phyloP scores from a whole-genome alignment of 1,139 yeast genomes.

The Saccharomyces hybrid region DNA sequence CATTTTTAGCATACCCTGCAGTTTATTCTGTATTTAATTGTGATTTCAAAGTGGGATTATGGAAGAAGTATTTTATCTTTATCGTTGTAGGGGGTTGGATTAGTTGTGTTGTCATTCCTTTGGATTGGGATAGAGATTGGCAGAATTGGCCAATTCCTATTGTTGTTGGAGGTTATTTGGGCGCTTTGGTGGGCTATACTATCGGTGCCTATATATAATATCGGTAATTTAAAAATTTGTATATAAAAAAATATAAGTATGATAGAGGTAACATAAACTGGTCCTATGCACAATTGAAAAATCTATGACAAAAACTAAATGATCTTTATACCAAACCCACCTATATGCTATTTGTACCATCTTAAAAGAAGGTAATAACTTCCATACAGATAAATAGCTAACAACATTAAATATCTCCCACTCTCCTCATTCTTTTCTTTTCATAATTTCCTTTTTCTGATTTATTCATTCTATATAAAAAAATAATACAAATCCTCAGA shows the following conservation, averaged over 20 bases:
- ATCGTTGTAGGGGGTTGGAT: slow-evolving; percentile 78
- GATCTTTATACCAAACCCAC: not conserved
- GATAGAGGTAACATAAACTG: slow-evolving; percentile 6
- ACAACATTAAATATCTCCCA: not conserved
- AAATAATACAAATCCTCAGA: slow-evolving; percentile 8
- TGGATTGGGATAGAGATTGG: slow-evolving; percentile 98
- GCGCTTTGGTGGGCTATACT: slow-evolving; percentile 53
- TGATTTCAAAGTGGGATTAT: slow-evolving; percentile 45
- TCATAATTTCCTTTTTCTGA: not conserved
- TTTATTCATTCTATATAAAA: slow-evolving; percentile 1
- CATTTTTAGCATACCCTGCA: slow-evolving; percentile 47
- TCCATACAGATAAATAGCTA: not conserved
- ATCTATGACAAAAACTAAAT: not conserved
- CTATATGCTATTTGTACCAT: not conserved
- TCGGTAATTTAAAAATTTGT: not conserved
- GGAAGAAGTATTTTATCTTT: slow-evolving; percentile 39
- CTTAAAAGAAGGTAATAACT: not conserved
- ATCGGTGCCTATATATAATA: slow-evolving; percentile 26
- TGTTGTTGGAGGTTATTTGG: slow-evolving; percentile 70
- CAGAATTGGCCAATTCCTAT: slow-evolving; percentile 95
- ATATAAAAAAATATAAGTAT: not conserved
- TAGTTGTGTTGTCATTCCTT: slow-evolving; percentile 88
- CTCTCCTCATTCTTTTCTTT: not conserved
- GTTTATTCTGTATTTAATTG: slow-evolving; percentile 59
- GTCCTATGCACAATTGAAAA: not conserved